A percentile compares a stretch with the other conserved stretches of the same genome.
Conservation (phyloP, 805 yeast genomes). For the Komagataella populi region DNA sequence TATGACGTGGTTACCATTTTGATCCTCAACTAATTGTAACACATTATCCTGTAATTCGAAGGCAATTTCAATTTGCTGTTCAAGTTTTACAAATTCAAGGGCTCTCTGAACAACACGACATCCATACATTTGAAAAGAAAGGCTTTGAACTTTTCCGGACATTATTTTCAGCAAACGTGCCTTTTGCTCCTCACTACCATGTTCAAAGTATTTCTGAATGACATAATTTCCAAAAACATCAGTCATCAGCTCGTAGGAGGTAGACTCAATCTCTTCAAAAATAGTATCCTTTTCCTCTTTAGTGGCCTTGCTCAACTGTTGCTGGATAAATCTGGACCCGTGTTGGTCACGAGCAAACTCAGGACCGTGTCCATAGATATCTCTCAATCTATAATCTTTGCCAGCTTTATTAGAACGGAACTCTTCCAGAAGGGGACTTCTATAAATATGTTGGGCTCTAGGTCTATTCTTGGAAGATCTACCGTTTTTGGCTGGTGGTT, state of each 20-base stretch:
- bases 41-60: constrained; percentile 52
- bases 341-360: constrained; percentile 95
- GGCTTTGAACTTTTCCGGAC: constrained; percentile 58
- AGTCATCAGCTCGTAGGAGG: constrained; percentile 69
- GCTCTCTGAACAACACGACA: constrained; percentile 96
- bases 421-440: constrained; percentile 77
- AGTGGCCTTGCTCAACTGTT: constrained; percentile 52
- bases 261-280: constrained; percentile 70
- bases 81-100: constrained; percentile 51
- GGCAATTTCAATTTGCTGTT: constrained; percentile 55
- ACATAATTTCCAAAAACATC: constrained; percentile 98
- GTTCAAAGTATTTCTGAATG: constrained; percentile 86
- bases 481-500: not conserved
- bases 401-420: constrained; percentile 52
- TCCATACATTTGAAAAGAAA: constrained; percentile 93
- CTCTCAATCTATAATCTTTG: constrained; percentile 52
- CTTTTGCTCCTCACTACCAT: constrained; percentile 59
- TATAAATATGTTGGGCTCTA: constrained; percentile 24
- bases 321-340: constrained; percentile 95
- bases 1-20: constrained; percentile 95
- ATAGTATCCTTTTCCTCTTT: constrained; percentile 66
- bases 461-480: not conserved
- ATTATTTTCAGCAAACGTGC: constrained; percentile 53
- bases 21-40: constrained; percentile 72
- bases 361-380: constrained; percentile 73